Evolutionary conservation across 2,329 filamentous ascomycete species (phyloP), one percentile per base, ranked within the genome.

Genomic region (Colletotrichum graminicola): DNA sequence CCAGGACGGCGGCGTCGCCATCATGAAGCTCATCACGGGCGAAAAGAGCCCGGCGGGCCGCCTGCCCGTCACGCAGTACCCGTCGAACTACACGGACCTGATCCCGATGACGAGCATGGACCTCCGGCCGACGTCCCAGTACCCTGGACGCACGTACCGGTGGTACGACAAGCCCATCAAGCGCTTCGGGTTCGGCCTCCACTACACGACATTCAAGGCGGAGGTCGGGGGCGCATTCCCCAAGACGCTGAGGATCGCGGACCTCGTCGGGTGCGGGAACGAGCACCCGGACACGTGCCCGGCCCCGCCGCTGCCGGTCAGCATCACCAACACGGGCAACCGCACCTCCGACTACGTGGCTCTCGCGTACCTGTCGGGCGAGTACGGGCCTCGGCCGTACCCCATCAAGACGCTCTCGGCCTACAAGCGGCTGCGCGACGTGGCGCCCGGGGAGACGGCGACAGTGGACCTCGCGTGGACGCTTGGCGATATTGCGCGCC

Each of bases 81-180:
- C 87, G 1, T 80, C 84, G 0, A 77, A 77, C 43, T 90, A 89
- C 74, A 81, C 84, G 3, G 76, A 82, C 16, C 77, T 85, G 56
- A 82, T 88, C 6, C 82, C 83, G 0, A 87, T 87, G 81, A 87
- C 85, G 1, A 82, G 90, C 73, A 90, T 90, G 87, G 79, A 80
- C 2, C 78, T 91, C 36, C 83, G 86, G 2, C 86, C 87, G 2
- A 81, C 81, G 67, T 74, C 75, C 1, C 75, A 76, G 2, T 84
- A 80, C 43, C 87, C 87, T 6, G 49, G 49, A 2, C 49, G 49
- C 23, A 51, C 49, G 23, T 51, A 51, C 23, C 23, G 49, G 14
- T 51, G 49, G 49, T 51, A 51, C 23, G 49, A 12, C 23, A 2
- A 29, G 49, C 49, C 23, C 14, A 5, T 51, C 23, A 51, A 29